These are phyloP conservation scores for Infundibulicybe gibba DNA, from an alignment of 768 basidiomycete genomes.

Conservation along the genomic window DNA sequence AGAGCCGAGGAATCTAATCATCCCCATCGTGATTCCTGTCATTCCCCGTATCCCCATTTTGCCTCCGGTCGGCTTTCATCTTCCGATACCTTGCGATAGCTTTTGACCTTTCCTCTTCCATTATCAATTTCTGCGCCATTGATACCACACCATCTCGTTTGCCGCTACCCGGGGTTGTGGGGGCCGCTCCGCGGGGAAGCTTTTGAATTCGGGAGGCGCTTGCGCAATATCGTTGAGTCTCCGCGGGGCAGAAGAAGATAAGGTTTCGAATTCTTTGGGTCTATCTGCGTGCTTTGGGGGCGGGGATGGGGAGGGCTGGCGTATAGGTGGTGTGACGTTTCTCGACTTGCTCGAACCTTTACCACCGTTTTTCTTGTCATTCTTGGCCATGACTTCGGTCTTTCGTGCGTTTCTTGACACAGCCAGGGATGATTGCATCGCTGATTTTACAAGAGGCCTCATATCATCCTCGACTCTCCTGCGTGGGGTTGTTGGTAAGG, in stretches of 20 bases:
- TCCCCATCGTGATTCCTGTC: background rate
- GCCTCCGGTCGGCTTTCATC: conserved; percentile 50
- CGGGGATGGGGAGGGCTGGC: conserved; percentile 1
- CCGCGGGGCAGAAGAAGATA: conserved; percentile 53
- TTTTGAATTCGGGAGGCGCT: conserved; percentile 62
- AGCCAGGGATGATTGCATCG: conserved; percentile 54
- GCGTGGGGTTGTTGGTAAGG: background rate
- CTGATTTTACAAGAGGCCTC: conserved; percentile 58
- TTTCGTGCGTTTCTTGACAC: conserved; percentile 41
- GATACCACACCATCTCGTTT: conserved; percentile 51
- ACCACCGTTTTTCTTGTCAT: conserved; percentile 17
- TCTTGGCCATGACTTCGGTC: conserved; percentile 29
- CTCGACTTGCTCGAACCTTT: conserved; percentile 9
- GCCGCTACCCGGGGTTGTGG: conserved; percentile 13
- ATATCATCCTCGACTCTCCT: conserved; percentile 77
- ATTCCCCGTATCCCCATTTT: conserved; percentile 12
- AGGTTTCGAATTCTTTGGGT: conserved; percentile 45
- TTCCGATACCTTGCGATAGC: conserved; percentile 66
- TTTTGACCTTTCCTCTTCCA: conserved; percentile 73
- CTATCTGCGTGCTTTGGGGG: conserved; percentile 21
- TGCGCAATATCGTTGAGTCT: conserved; percentile 40
- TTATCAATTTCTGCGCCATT: conserved; percentile 73
- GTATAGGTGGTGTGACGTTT: conserved; percentile 7
- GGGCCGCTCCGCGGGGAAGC: conserved; percentile 34
- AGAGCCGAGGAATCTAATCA: too few species aligned